A percentile compares a stretch with the other conserved stretches of the same genome.
These are phyloP conservation scores for Eucalyptus guilfoylei DNA, from an alignment of 345 rosid genomes.

Conservation along the genomic window DNA sequence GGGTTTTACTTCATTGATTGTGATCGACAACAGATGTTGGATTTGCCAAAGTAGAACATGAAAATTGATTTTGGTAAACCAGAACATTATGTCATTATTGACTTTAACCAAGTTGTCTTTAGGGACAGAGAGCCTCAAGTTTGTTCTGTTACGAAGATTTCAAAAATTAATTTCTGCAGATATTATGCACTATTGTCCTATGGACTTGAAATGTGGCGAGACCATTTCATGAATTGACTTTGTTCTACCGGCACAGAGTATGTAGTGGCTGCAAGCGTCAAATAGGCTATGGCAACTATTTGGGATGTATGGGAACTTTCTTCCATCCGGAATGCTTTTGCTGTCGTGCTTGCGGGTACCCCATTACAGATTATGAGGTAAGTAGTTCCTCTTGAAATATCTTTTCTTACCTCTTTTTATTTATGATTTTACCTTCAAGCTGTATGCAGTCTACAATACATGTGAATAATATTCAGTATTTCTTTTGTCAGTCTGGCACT, in stretches of 20 bases:
- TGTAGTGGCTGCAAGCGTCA: slow-evolving; percentile 71
- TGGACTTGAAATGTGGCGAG: not conserved
- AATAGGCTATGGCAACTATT: slow-evolving; percentile 60
- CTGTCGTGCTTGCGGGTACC: slow-evolving; percentile 53
- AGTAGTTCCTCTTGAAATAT: not conserved
- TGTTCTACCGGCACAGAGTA: slow-evolving; percentile 19
- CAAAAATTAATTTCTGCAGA: not conserved
- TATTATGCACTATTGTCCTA: not conserved
- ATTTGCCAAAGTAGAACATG: not conserved
- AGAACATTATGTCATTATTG: not conserved
- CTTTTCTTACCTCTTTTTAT: not conserved
- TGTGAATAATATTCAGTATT: not conserved
- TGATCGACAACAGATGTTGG: not conserved
- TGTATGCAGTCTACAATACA: not conserved
- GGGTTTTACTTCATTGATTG: not conserved
- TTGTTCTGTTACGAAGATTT: not conserved
- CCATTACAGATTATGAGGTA: slow-evolving; percentile 88
- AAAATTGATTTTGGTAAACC: not conserved
- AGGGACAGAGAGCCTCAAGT: not conserved
- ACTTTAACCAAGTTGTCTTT: not conserved
- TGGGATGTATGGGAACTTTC: slow-evolving; percentile 73
- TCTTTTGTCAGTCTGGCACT: not conserved
- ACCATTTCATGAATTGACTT: not conserved
- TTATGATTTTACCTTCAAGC: not conserved
- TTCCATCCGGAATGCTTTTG: slow-evolving; percentile 91